Percentiles rank a stretch among this genome's conserved stretches.
phyloP scores from a whole-genome alignment of 352 stramenopile genomes.

The Phytophthora sp. region DNA sequence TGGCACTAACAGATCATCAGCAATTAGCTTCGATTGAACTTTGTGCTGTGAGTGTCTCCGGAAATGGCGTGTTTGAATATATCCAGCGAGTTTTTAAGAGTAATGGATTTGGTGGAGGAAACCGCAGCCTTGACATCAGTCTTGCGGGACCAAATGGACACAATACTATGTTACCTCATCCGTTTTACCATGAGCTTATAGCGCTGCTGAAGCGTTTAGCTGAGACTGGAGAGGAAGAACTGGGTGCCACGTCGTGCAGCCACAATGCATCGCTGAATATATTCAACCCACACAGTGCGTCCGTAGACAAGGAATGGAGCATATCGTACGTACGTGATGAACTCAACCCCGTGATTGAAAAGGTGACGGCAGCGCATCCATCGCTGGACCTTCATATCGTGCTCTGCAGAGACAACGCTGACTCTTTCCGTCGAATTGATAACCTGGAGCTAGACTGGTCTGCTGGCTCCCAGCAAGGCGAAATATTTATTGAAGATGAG shows the following conservation, averaged over 20 bases:
- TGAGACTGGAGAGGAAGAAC: slow-evolving; percentile 13
- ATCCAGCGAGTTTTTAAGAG: slow-evolving; percentile 30
- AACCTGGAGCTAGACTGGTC: slow-evolving; percentile 34
- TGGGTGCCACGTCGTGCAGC: slow-evolving; percentile 9
- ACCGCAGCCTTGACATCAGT: slow-evolving; percentile 27
- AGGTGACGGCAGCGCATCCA: slow-evolving; percentile 22
- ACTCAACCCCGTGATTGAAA: slow-evolving; percentile 44
- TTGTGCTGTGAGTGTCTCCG: slow-evolving; percentile 36
- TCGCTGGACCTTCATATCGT: slow-evolving; percentile 29
- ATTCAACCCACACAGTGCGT: slow-evolving; percentile 26
- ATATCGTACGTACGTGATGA: slow-evolving; percentile 27
- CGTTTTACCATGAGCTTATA: slow-evolving; percentile 45
- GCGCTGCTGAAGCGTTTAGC: slow-evolving; percentile 29
- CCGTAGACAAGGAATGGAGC: slow-evolving; percentile 30
- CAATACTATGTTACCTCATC: slow-evolving; percentile 11
- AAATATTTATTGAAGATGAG: slow-evolving; percentile 34
- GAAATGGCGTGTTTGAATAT: slow-evolving; percentile 45
- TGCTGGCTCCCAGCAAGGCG: slow-evolving; percentile 18
- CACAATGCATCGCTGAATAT: slow-evolving; percentile 30
- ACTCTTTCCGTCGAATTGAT: slow-evolving; percentile 30
- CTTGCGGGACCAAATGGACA: slow-evolving; percentile 36
- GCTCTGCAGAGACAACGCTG: slow-evolving; percentile 14
- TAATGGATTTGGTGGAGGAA: slow-evolving; percentile 13
- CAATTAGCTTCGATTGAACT: slow-evolving; percentile 38
- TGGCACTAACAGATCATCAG: slow-evolving; percentile 35